phyloP scores from a whole-genome alignment of 106 monocot species.

The Dendrobium officinale region DNA sequence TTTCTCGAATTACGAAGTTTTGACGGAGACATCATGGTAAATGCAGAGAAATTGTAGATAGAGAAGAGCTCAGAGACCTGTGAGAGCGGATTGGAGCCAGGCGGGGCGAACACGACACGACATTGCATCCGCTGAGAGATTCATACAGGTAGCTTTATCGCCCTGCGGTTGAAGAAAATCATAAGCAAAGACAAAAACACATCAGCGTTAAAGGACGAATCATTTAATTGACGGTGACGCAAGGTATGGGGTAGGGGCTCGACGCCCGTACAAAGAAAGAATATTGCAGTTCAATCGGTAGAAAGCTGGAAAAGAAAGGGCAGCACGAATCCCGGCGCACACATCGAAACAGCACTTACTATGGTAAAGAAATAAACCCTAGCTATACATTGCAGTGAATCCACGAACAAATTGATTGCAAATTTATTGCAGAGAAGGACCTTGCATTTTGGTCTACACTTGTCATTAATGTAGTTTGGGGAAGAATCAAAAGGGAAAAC shows the following conservation, averaged over 20 bases:
- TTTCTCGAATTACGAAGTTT: too few species aligned
- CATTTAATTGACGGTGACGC: not conserved
- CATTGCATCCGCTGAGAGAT: not conserved
- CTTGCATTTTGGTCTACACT: not conserved
- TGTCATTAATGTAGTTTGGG: not conserved
- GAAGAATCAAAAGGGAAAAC: not conserved
- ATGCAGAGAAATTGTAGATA: not conserved
- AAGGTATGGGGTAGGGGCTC: not conserved
- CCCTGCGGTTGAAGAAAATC: not conserved
- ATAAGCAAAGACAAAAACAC: not conserved
- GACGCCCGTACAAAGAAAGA: not conserved
- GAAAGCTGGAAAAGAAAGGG: not conserved
- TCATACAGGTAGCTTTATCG: too few species aligned
- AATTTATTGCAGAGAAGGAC: not conserved
- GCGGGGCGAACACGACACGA: not conserved
- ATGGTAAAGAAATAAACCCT: not conserved
- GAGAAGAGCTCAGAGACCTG: not conserved
- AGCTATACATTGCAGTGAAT: not conserved
- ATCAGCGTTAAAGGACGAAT: not conserved
- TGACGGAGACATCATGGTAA: not conserved
- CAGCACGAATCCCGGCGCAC: not conserved
- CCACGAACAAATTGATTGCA: not conserved
- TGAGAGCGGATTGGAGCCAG: slow-evolving; percentile 9
- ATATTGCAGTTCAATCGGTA: not conserved
- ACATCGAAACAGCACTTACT: not conserved